Evolutionary conservation across 179 eudicot species (phyloP).

Genomic region (Pouteria campechiana): DNA sequence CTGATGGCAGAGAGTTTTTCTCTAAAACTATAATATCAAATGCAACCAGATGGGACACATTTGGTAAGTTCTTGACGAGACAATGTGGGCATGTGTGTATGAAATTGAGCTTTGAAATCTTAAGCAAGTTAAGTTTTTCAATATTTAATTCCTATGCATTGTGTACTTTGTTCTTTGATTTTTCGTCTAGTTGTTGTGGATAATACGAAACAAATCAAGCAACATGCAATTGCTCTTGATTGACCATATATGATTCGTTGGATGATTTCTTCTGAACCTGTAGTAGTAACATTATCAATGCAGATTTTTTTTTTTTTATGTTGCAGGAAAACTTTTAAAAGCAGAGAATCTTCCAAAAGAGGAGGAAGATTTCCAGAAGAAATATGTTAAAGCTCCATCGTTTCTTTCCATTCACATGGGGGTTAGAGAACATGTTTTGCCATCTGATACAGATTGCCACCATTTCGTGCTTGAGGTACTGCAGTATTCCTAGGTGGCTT

Average conservation of each 20-base stretch:
- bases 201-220: too few relatives aligned
- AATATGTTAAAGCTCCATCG: conserved; percentile 91
- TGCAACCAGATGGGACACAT: conserved; percentile 98
- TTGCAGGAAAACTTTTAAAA: conserved; percentile 77
- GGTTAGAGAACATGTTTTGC: conserved; percentile 78
- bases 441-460: conserved; percentile 93
- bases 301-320: not conserved
- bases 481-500: not conserved
- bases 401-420: conserved; percentile 98
- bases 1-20: conserved; percentile 74
- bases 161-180: too few relatives aligned
- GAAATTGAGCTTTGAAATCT: not conserved
- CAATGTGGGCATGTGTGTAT: too few relatives aligned
- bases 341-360: conserved; percentile 70
- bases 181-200: too few relatives aligned
- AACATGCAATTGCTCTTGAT: too few relatives aligned
- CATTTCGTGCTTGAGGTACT: conserved; percentile 93
- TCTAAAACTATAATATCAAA: conserved; percentile 84
- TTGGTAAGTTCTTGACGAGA: conserved; percentile 43
- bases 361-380: conserved; percentile 76
- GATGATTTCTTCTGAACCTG: not conserved
- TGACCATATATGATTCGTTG: too few relatives aligned
- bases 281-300: not conserved
- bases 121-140: not conserved
- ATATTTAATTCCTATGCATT: too few relatives aligned